Evolutionary conservation across 2,329 filamentous ascomycete genomes (phyloP), one percentile per base, ranked within the genome.

Genomic region (Phialophora verrucosa): DNA sequence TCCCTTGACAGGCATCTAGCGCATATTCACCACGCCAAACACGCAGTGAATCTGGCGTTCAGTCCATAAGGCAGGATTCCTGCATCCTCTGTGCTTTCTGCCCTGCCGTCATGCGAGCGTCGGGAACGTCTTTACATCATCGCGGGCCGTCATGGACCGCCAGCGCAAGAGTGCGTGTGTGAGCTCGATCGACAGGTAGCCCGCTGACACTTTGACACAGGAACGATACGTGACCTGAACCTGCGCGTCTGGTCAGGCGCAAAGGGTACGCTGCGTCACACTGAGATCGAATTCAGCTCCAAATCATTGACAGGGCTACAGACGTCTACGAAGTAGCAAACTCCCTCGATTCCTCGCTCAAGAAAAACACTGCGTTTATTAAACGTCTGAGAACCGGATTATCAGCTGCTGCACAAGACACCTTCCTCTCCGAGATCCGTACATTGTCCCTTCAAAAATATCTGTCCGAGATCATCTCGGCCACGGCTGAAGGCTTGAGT

Each of bases 281-380:
- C 54, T 25, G 44, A 53, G 8, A 25, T 25, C 31, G 27, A 32
- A 7, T 25, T n/a, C 47, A 44, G 38, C 23, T 20, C 29, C 44
- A 35, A 20, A 31, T 55, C 29, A 20, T 25, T 55, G 7, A 25
- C 64, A 65, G 8, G n/a, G 56, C 76, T 54, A 38, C 72, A 96
- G 93, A 91, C 82, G 82, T 96, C 69, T 92, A 96, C 75, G 80
- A 87, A 62, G 88, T 95, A 73, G 89, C 87, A 78, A 86, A 87
- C 75, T 90, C 91, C 32, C 89, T 98, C 75, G 94, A 98, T 79
- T 97, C 94, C 60, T 95, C 93, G 59, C 85, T 98, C 78, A 97
- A 97, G 82, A 98, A 97, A 83, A 98, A 98, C 75, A 98, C 94
- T 3, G 93, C 93, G 71, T 97, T 98, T 78, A 98, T 98, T 76